Percentiles rank a stretch among this genome's conserved stretches.
phyloP scores from a whole-genome alignment of 2,329 filamentous ascomycete species.

The Trichoderma sp. region DNA sequence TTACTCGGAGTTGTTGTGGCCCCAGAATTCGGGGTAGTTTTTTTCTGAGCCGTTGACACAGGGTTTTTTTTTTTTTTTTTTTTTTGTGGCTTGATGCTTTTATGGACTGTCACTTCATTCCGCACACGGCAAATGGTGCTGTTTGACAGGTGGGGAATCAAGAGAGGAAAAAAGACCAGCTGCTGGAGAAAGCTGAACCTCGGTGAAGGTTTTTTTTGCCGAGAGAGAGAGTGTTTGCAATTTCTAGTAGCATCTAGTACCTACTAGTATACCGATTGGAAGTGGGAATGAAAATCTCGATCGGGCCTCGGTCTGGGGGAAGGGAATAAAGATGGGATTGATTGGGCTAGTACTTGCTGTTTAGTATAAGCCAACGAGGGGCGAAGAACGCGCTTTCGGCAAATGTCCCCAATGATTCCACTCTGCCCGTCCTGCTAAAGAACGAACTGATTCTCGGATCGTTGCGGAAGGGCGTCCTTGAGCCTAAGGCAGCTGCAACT shows the following conservation, averaged over 20 bases:
- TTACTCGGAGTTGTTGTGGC: background rate
- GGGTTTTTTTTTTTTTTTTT: background rate
- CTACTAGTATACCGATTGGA: no score
- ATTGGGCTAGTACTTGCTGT: background rate
- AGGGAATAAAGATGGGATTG: no score
- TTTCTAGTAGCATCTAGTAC: no score
- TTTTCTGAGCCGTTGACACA: background rate
- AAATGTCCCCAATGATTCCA: background rate
- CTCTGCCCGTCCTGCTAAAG: background rate
- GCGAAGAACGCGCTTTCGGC: background rate
- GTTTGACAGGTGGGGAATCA: background rate
- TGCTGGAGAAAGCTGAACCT: background rate
- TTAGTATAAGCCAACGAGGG: background rate
- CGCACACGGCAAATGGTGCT: background rate
- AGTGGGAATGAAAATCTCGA: background rate
- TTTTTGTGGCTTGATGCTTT: slow-evolving; percentile 1
- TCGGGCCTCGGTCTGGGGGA: background rate
- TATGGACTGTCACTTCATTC: background rate
- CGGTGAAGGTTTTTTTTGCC: background rate
- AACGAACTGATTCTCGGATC: background rate
- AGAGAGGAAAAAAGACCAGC: no score
- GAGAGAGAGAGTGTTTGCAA: background rate
- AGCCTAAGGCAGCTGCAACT: no score
- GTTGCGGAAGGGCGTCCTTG: background rate
- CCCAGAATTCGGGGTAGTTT: background rate